Base-by-base conservation (phyloP, 306 rosid species). In the Amphicarpaea edgeworthii region DNA sequence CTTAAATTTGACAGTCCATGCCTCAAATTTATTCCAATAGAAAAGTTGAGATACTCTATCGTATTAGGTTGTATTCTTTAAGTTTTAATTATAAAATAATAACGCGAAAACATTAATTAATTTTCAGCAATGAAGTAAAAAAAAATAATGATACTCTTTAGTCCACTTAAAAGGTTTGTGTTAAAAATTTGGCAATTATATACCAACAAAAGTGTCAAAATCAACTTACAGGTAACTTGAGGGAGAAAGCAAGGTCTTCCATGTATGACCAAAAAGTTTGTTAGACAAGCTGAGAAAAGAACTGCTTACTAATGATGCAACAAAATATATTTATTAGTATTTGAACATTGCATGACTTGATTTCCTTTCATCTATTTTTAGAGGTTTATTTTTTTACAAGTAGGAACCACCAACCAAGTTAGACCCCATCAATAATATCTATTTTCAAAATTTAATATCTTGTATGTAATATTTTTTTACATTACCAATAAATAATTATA, bases 261-360 rank as follows among this genome's bases (percentile, higher is more conserved):
- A 63, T 54, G 6, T 30, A 68, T 72, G 78, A 54, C 75, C 75
- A 53, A 14, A 42, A 79, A 62, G 83, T 79, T 64, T 72, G 83
- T 79, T 64, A 55, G 67, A 63, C 42, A n/a, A n/a, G n/a, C n/a
- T n/a, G n/a, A n/a, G n/a, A n/a, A n/a, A n/a, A n/a, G n/a, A n/a
- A n/a, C n/a, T n/a, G n/a, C n/a, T n/a, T n/a, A n/a, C n/a, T n/a
- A n/a, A n/a, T n/a, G n/a, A n/a, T n/a, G n/a, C n/a, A n/a, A n/a
- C n/a, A n/a, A n/a, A n/a, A n/a, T n/a, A n/a, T n/a, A n/a, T n/a
- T n/a, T n/a, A n/a, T n/a, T n/a, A n/a, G n/a, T n/a, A n/a, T n/a
- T n/a, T n/a, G n/a, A n/a, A n/a, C n/a, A n/a, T n/a, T n/a, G n/a
- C n/a, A n/a, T n/a, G n/a, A n/a, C n/a, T n/a, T n/a, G n/a, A n/a